Conservation (phyloP, 1,284 basidiomycete species). For the Sporisorium scitamineum region DNA sequence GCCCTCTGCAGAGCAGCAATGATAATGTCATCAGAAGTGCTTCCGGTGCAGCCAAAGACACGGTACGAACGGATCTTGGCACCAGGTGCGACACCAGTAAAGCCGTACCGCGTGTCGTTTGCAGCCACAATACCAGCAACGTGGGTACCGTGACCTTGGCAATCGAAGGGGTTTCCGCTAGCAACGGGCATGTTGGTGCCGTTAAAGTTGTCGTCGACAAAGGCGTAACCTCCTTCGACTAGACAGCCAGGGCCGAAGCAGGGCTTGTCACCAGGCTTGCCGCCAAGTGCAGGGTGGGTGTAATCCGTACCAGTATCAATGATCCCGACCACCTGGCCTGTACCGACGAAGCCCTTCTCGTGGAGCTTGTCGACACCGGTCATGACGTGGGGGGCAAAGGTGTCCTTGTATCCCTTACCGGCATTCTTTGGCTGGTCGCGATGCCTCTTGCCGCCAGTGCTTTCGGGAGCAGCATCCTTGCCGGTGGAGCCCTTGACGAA, state of each 20-base stretch:
- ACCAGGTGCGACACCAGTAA: constrained; percentile 56
- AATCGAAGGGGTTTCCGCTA: constrained; percentile 70
- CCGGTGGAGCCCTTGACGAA: constrained; percentile 52
- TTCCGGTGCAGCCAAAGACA: constrained; percentile 70
- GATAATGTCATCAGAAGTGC: constrained; percentile 69
- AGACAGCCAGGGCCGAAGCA: constrained; percentile 57
- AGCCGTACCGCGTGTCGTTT: constrained; percentile 69
- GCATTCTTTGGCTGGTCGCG: constrained; percentile 40
- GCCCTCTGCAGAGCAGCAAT: constrained; percentile 67
- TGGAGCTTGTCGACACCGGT: constrained; percentile 73
- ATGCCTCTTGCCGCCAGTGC: constrained; percentile 26
- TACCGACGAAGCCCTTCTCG: constrained; percentile 72
- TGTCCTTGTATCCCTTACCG: constrained; percentile 42
- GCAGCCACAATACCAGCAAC: constrained; percentile 78
- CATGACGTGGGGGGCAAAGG: constrained; percentile 58
- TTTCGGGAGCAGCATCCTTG: constrained; percentile 18
- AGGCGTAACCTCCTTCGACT: constrained; percentile 50
- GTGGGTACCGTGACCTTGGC: constrained; percentile 72
- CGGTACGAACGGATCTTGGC: constrained; percentile 68
- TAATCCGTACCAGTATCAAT: constrained; percentile 74
- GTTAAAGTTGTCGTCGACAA: constrained; percentile 68
- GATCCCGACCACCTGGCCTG: constrained; percentile 74
- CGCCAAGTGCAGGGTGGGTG: constrained; percentile 76
- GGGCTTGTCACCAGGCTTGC: constrained; percentile 50
- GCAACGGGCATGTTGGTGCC: constrained; percentile 67